phyloP scores from a whole-genome alignment of 75 land plant genomes.

The Cryptomeria japonica region DNA sequence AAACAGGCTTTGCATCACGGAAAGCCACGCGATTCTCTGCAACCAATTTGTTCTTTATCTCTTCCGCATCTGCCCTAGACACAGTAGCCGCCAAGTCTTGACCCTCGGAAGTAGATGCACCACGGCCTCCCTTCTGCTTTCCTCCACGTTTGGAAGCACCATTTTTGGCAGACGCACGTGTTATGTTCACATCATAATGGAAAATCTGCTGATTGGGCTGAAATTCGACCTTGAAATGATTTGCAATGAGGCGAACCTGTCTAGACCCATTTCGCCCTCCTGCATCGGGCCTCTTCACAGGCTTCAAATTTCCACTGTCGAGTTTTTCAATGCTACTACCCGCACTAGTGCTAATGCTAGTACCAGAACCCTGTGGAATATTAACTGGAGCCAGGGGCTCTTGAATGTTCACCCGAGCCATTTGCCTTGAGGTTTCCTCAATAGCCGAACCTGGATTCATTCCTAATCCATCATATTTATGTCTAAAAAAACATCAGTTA shows the following conservation, averaged over 20 bases:
- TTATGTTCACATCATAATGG: constrained; percentile 53
- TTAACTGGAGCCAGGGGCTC: background rate
- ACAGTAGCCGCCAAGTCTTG: background rate
- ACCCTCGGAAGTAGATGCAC: background rate
- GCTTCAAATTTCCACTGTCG: background rate
- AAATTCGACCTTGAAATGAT: constrained; percentile 48
- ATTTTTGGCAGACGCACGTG: background rate
- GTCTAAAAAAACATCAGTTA: too few relatives aligned
- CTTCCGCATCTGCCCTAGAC: constrained; percentile 19
- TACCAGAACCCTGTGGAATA: background rate
- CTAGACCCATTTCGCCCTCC: background rate
- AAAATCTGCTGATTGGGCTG: constrained; percentile 14
- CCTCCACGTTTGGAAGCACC: background rate
- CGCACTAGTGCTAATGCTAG: background rate
- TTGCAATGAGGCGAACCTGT: constrained; percentile 25
- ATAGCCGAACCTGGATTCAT: too few relatives aligned
- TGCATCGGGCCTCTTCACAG: background rate
- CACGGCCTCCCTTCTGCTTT: constrained; percentile 7
- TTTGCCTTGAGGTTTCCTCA: background rate
- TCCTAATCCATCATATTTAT: too few relatives aligned
- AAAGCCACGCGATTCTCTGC: constrained; percentile 13
- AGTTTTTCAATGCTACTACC: background rate
- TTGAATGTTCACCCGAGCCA: background rate
- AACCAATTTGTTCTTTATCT: constrained; percentile 28
- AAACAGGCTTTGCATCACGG: constrained; percentile 26